Conservation (phyloP, 106 monocot genomes). For the Phalaenopsis equestris region DNA sequence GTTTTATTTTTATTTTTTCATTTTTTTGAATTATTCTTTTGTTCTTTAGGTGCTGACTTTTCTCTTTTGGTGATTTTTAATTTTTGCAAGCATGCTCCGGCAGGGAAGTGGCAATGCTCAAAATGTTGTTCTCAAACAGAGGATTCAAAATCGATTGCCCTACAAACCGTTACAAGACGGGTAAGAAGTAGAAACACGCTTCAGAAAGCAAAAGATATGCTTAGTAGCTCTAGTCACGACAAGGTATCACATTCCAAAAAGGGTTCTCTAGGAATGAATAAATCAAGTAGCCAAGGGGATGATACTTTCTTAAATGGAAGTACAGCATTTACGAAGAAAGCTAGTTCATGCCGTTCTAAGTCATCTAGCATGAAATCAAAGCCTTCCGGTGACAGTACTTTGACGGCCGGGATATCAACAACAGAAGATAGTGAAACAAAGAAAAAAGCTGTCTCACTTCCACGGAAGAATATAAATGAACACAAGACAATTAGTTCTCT, state of each 20-base stretch:
- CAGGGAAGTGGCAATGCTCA: conserved; percentile 86
- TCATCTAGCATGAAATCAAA: conserved; percentile 35
- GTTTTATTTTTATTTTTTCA: neutral
- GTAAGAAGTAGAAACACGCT: conserved; percentile 35
- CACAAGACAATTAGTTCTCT: conserved; percentile 18
- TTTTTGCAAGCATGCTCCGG: conserved; percentile 51
- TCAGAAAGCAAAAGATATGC: conserved; percentile 20
- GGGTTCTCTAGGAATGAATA: conserved; percentile 16
- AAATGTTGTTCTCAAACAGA: conserved; percentile 34
- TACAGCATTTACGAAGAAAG: conserved; percentile 20
- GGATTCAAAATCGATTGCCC: conserved; percentile 16
- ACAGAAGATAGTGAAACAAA: conserved; percentile 11
- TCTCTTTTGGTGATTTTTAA: conserved; percentile 3
- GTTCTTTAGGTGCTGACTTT: neutral
- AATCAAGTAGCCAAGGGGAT: conserved; percentile 41
- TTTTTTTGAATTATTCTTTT: neutral
- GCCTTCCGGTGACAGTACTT: conserved; percentile 16
- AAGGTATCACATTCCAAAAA: conserved; percentile 18
- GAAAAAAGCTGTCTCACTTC: conserved; percentile 15
- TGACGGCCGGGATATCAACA: conserved; percentile 9
- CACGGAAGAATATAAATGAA: conserved; percentile 22
- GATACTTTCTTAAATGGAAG: conserved; percentile 3
- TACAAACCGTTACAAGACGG: conserved; percentile 34
- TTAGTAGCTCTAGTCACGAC: conserved; percentile 18
- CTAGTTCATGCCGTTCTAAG: conserved; percentile 23